Evolutionary conservation across 1,139 yeast species (phyloP).

Genomic region (Magnusiomyces sp.): DNA sequence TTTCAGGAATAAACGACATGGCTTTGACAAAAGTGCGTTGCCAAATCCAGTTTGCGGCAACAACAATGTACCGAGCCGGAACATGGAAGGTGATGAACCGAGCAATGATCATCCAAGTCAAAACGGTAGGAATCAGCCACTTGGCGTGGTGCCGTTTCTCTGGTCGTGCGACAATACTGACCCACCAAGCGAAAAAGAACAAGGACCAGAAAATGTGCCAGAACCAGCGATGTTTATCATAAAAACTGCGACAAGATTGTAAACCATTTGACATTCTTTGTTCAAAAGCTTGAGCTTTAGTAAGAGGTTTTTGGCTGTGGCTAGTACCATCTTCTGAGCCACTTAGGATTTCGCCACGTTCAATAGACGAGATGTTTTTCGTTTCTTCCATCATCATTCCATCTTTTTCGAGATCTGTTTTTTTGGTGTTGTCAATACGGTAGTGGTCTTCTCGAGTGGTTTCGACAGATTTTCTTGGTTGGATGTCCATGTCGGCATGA

Average conservation of each 20-base stretch:
- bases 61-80: conserved; percentile 34
- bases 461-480: conserved; percentile 20
- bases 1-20: conserved; percentile 35
- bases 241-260: too few species aligned
- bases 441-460: too few species aligned
- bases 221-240: conserved; percentile 21
- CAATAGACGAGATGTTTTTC: conserved; percentile 6
- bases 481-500: conserved; percentile 23
- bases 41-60: conserved; percentile 37
- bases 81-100: conserved; percentile 49
- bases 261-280: too few species aligned
- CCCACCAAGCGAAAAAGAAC: conserved; percentile 63
- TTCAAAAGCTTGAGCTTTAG: too few species aligned
- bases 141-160: conserved; percentile 44
- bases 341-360: too few species aligned
- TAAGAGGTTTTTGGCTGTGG: too few species aligned
- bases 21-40: conserved; percentile 32
- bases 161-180: conserved; percentile 47
- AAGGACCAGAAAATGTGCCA: conserved; percentile 26
- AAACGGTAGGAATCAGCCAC: conserved; percentile 58
- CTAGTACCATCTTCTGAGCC: too few species aligned
- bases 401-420: too few species aligned
- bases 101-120: conserved; percentile 48
- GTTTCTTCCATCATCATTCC: conserved; percentile 4
- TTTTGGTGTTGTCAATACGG: too few species aligned